Evolutionary conservation across 345 rosid genomes (phyloP).

Genomic region (Eucalyptus melliodora): DNA sequence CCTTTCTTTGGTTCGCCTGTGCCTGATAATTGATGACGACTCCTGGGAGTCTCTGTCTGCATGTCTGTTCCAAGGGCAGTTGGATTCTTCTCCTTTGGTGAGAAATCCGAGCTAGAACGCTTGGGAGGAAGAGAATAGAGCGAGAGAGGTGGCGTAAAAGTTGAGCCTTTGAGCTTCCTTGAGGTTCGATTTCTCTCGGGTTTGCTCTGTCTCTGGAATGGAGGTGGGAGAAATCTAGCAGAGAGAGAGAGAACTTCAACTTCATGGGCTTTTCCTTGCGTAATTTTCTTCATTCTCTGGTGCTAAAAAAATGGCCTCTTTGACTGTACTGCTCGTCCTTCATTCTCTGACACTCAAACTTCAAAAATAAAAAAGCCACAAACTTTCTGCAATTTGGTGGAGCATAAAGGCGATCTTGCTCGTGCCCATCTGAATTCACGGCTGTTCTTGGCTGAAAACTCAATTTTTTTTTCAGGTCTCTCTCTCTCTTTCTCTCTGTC

Average conservation of each 20-base stretch:
- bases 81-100: slow-evolving; percentile 4
- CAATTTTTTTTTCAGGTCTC: not conserved
- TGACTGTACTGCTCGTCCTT: not conserved
- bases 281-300: not conserved
- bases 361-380: not conserved
- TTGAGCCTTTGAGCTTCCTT: not conserved
- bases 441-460: not conserved
- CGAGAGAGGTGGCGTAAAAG: not conserved
- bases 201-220: not conserved
- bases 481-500: not conserved
- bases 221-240: slow-evolving; percentile 10
- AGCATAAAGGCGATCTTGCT: slow-evolving; percentile 7
- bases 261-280: not conserved
- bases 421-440: slow-evolving; percentile 1
- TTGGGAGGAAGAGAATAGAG: slow-evolving; percentile 1
- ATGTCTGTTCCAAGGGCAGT: slow-evolving; percentile 4
- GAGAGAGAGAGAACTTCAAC: not conserved
- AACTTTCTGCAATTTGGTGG: not conserved
- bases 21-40: slow-evolving; percentile 20
- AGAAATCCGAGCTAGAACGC: slow-evolving; percentile 2
- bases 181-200: not conserved
- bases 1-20: not conserved
- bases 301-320: not conserved
- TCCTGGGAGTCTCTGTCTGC: slow-evolving; percentile 6
- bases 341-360: not conserved